These are phyloP conservation scores for Lasiosphaeria ovina DNA, from an alignment of 495 filamentous ascomycete species.

Conservation along the genomic window DNA sequence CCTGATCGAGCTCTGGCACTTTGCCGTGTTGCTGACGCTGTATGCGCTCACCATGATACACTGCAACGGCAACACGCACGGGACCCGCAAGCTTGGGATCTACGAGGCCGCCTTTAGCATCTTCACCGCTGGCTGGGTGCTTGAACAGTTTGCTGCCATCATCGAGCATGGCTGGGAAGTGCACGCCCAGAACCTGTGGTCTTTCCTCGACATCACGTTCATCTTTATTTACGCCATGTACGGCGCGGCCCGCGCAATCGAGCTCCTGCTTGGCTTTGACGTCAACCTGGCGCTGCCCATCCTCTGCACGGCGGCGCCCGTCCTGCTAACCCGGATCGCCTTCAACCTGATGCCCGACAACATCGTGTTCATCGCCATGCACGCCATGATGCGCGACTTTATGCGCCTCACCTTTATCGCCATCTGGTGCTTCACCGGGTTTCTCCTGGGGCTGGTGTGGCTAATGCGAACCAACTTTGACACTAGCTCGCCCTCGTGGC, in stretches of 20 bases:
- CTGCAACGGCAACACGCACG: conserved; percentile 41
- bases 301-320: conserved; percentile 58
- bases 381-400: conserved; percentile 67
- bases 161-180: conserved; percentile 68
- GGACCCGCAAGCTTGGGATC: conserved; percentile 42
- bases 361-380: conserved; percentile 63
- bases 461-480: conserved; percentile 36
- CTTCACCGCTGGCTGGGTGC: conserved; percentile 58
- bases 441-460: conserved; percentile 61
- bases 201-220: conserved; percentile 64
- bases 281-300: conserved; percentile 55
- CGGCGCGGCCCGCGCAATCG: conserved; percentile 52
- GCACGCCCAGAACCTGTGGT: conserved; percentile 67
- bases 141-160: conserved; percentile 62
- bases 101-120: conserved; percentile 55
- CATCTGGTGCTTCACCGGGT: conserved; percentile 64
- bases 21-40: conserved; percentile 53
- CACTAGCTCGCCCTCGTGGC: conserved; percentile 27
- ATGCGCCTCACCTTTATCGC: conserved; percentile 59
- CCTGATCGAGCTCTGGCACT: conserved; percentile 57
- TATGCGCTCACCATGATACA: conserved; percentile 57
- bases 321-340: conserved; percentile 61
- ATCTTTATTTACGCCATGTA: conserved; percentile 54
- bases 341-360: conserved; percentile 67
- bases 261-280: conserved; percentile 36